Evolutionary conservation across 2,329 filamentous ascomycete species (phyloP).

Genomic region (Didymella segeticola): DNA sequence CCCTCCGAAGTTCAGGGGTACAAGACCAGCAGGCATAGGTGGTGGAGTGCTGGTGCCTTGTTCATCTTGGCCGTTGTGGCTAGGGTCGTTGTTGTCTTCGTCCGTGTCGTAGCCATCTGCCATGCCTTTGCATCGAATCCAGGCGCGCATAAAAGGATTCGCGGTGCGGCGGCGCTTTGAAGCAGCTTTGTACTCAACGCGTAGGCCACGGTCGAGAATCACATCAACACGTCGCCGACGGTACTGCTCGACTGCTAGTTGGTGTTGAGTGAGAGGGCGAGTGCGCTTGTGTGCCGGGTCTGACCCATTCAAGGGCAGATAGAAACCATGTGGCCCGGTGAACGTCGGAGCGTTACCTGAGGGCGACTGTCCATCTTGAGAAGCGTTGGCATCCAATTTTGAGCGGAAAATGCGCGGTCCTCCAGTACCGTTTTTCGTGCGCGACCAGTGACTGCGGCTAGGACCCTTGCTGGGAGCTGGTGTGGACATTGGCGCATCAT

Average conservation of each 20-base stretch:
- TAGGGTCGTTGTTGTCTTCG: conserved; percentile 39
- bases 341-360: conserved; percentile 44
- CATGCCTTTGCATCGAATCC: conserved; percentile 65
- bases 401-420: conserved; percentile 44
- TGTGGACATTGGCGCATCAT: conserved; percentile 46
- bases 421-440: conserved; percentile 39
- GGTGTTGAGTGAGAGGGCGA: conserved; percentile 79
- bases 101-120: conserved; percentile 57
- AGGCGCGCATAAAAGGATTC: conserved; percentile 71
- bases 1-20: conserved; percentile 58
- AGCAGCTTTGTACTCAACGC: conserved; percentile 68
- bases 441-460: conserved; percentile 59
- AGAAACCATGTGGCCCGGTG: conserved; percentile 61
- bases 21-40: conserved; percentile 61
- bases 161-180: conserved; percentile 68
- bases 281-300: conserved; percentile 60
- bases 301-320: conserved; percentile 60
- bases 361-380: conserved; percentile 44
- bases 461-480: conserved; percentile 51
- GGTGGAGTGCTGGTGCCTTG: conserved; percentile 40
- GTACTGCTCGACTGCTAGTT: conserved; percentile 80
- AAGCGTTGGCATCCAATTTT: conserved; percentile 39
- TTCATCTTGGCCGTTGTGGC: conserved; percentile 48
- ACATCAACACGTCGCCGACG: conserved; percentile 81
- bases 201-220: conserved; percentile 77